These are phyloP conservation scores for Fusarium metavorans DNA, from an alignment of 2,329 filamentous ascomycete species.

Conservation along the genomic window DNA sequence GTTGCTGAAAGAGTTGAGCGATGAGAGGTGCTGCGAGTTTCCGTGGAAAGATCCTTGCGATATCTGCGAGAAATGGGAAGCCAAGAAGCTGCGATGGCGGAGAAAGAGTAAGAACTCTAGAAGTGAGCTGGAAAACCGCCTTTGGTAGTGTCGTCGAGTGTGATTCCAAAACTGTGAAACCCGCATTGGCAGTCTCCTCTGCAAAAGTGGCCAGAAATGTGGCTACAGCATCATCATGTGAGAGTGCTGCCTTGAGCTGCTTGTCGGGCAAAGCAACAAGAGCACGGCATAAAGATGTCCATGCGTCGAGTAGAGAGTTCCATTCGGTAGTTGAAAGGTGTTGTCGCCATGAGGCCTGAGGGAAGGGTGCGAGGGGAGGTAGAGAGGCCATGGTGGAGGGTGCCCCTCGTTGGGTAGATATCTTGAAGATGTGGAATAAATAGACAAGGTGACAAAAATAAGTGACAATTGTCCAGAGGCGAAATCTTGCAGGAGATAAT, in stretches of 20 bases:
- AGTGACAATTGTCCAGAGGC: not conserved
- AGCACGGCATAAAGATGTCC: constrained; percentile 75
- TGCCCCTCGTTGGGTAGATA: not conserved
- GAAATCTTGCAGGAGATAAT: not conserved
- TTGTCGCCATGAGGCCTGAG: constrained; percentile 74
- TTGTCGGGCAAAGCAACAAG: constrained; percentile 70
- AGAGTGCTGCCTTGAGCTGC: constrained; percentile 64
- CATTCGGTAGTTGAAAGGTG: constrained; percentile 78
- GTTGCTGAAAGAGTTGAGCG: constrained; percentile 62
- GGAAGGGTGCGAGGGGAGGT: constrained; percentile 83
- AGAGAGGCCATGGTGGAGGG: constrained; percentile 58
- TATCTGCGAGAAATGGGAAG: constrained; percentile 76
- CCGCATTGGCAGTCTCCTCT: constrained; percentile 62
- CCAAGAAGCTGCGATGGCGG: constrained; percentile 64
- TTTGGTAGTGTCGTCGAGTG: constrained; percentile 66
- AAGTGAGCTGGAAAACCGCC: constrained; percentile 72
- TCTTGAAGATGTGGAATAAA: not conserved
- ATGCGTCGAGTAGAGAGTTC: constrained; percentile 81
- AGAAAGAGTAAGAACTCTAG: constrained; percentile 62
- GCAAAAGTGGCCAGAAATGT: constrained; percentile 77
- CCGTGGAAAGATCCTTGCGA: constrained; percentile 75
- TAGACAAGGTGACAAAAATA: not conserved
- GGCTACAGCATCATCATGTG: constrained; percentile 68
- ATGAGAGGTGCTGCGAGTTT: constrained; percentile 68
- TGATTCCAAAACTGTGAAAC: constrained; percentile 49